Conservation (phyloP, 805 yeast species). For the Myxozyma kluyveri region DNA sequence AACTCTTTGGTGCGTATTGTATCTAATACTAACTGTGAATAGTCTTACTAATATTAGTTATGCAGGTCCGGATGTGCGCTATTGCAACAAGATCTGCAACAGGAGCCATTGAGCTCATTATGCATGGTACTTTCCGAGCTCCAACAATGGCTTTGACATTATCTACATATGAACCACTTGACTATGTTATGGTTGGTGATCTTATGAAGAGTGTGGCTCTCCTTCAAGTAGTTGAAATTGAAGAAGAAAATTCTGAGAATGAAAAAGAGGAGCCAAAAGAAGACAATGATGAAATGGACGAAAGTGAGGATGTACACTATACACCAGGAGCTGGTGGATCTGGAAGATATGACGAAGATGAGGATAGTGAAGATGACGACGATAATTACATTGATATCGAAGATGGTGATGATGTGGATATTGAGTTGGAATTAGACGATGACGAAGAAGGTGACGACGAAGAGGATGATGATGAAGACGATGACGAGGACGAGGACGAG, state of each 20-base stretch:
- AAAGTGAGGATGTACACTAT: no score
- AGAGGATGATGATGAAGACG: neutral
- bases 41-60: no score
- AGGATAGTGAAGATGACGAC: neutral
- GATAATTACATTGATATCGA: neutral
- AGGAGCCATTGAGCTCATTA: conserved; percentile 12
- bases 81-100: conserved; percentile 4
- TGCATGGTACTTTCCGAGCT: conserved; percentile 24
- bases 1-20: conserved; percentile 23
- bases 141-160: conserved; percentile 26
- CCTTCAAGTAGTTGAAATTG: conserved; percentile 4
- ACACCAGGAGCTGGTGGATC: neutral
- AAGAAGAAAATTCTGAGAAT: neutral
- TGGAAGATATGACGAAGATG: neutral
- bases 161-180: conserved; percentile 8
- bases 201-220: conserved; percentile 27
- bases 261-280: neutral
- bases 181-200: conserved; percentile 27
- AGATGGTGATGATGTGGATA: neutral
- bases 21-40: no score
- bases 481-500: neutral
- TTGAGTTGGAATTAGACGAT: neutral
- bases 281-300: neutral
- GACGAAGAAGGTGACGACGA: neutral
- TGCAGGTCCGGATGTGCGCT: conserved; percentile 20